phyloP scores from a whole-genome alignment of 768 basidiomycete species.

The Tulasnella sp. region DNA sequence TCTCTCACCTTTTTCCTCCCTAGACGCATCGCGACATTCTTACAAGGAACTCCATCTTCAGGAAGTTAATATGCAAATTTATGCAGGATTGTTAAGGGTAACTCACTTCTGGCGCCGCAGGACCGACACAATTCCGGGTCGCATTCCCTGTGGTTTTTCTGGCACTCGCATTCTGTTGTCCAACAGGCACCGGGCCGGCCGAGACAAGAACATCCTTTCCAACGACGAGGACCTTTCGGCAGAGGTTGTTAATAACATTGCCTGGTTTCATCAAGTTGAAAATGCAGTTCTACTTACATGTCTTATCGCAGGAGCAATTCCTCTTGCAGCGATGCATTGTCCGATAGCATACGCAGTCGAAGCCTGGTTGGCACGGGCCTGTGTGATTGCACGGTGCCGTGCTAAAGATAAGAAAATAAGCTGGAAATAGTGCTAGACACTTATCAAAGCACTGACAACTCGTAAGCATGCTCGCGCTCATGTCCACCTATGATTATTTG shows the following conservation, averaged over 20 bases:
- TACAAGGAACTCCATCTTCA: conserved; percentile 8
- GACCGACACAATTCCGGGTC: conserved; percentile 59
- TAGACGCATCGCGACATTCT: neutral
- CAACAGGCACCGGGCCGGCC: conserved; percentile 37
- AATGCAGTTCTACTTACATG: conserved; percentile 37
- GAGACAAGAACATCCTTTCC: conserved; percentile 54
- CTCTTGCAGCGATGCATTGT: conserved; percentile 53
- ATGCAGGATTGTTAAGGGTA: neutral
- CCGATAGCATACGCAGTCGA: conserved; percentile 48
- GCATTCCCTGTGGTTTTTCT: conserved; percentile 52
- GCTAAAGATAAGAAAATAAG: conserved; percentile 32
- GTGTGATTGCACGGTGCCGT: conserved; percentile 52
- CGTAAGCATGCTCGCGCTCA: neutral
- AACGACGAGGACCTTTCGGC: conserved; percentile 51
- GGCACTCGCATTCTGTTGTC: conserved; percentile 53
- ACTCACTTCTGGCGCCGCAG: conserved; percentile 38
- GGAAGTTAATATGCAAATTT: neutral
- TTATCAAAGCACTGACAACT: neutral
- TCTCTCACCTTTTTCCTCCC: neutral
- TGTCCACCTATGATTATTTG: neutral
- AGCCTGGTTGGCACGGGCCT: conserved; percentile 49
- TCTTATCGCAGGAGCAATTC: conserved; percentile 53
- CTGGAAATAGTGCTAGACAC: neutral
- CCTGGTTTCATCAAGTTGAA: conserved; percentile 27
- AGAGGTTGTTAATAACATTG: conserved; percentile 20